These are phyloP conservation scores for Penicillium egyptiacum DNA, from an alignment of 495 filamentous ascomycete genomes.

Conservation along the genomic window DNA sequence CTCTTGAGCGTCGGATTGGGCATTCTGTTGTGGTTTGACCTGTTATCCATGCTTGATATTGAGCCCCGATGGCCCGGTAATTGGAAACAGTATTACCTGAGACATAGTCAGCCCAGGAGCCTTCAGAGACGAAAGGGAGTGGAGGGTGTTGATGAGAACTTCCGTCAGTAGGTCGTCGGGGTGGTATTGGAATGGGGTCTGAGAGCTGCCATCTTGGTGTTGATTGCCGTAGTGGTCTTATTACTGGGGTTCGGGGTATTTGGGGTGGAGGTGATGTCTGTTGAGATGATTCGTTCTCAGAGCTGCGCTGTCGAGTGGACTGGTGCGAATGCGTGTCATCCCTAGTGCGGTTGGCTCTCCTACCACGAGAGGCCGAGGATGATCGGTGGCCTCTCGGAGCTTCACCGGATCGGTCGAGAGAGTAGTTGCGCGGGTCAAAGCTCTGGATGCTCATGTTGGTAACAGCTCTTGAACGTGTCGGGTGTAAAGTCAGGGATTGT, in stretches of 20 bases:
- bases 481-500: neutral
- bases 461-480: neutral
- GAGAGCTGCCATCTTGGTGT: neutral
- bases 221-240: neutral
- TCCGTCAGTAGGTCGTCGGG: neutral
- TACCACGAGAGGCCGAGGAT: neutral
- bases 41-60: constrained; percentile 2
- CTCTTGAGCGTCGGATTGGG: neutral
- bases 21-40: neutral
- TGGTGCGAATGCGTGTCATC: neutral
- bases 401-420: neutral
- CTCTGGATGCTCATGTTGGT: neutral
- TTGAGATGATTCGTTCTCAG: neutral
- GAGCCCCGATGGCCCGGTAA: neutral
- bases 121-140: neutral
- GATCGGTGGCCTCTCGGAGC: neutral
- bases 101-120: neutral
- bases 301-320: neutral
- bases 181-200: neutral
- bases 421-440: neutral
- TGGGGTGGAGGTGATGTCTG: neutral
- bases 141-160: neutral
- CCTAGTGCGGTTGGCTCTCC: neutral
- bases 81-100: neutral
- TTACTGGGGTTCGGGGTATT: neutral